phyloP scores from a whole-genome alignment of 2,329 filamentous ascomycete genomes.

The Blastomyces silverae region DNA sequence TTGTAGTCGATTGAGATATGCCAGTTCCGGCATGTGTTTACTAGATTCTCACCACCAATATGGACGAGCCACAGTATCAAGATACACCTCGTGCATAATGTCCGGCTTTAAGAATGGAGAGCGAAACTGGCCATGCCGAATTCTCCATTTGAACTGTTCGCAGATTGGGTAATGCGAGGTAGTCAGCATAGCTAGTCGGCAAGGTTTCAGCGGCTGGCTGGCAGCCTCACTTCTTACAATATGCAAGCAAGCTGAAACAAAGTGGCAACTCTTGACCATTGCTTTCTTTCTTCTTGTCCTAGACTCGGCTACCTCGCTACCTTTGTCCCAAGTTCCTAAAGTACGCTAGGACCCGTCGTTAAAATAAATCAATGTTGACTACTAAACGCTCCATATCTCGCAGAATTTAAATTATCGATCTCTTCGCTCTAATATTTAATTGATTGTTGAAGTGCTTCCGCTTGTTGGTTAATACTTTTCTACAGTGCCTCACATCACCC shows the following conservation, averaged over 20 bases:
- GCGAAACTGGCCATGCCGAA: background rate
- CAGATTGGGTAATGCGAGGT: conserved; percentile 10
- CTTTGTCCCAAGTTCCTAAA: background rate
- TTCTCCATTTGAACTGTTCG: background rate
- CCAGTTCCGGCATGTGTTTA: conserved; percentile 4
- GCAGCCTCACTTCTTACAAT: conserved; percentile 12
- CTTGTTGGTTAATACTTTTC: background rate
- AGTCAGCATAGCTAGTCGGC: conserved; percentile 3
- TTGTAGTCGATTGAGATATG: conserved; percentile 3
- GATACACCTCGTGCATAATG: conserved; percentile 10
- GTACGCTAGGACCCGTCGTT: background rate
- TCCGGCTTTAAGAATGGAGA: conserved; percentile 4
- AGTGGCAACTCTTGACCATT: conserved; percentile 5
- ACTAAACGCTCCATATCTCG: conserved; percentile 3
- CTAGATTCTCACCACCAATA: conserved; percentile 9
- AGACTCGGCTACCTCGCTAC: conserved; percentile 1
- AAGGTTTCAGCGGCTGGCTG: conserved; percentile 9
- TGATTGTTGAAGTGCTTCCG: background rate
- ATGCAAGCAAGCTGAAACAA: conserved; percentile 5
- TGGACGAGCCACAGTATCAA: conserved; percentile 12
- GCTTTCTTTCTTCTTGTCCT: background rate
- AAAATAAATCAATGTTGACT: conserved; percentile 4
- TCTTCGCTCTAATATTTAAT: background rate
- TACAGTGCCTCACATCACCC: background rate
- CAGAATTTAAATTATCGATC: background rate